Base-by-base conservation (phyloP, 768 basidiomycete genomes). In the Coprinellus micaceus region DNA sequence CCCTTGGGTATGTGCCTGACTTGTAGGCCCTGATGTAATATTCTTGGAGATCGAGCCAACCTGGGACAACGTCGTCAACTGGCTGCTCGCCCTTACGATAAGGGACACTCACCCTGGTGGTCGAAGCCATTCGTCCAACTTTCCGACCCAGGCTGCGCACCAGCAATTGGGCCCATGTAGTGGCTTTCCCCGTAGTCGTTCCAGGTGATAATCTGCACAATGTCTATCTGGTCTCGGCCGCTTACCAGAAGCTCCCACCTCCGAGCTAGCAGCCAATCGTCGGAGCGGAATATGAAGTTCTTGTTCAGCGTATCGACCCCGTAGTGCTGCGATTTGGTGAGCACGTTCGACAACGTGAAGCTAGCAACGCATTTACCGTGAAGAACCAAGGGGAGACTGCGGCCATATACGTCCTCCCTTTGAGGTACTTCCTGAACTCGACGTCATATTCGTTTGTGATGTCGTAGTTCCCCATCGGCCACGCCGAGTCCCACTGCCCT, bases 151-250 rank as follows among this genome's bases (percentile, higher is more conserved):
- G 87, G 85, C 67, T 84, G 83, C 15, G 69, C 78, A 10, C 84
- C 83, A 51, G 75, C 73, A 52, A 86, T 75, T 2, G 86, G 86
- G 19, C 84, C 87, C 36, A 90, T 68, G 66, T 90, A 90, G 64
- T 88, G 85, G n/a, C 81, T 83, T 68, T 88, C 86, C 62, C 85
- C 84, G 60, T 77, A 87, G 65, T 87, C 82, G 69, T 88, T 87
- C 85, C 84, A 88, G 37, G 79, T 81, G 51, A 84, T 73, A 60
- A 85, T 69, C 65, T 86, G 78, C 19, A 76, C 77, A 49, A 83
- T 58, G 46, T 65, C 64, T 9, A 70, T 59, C 12, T 64, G 53
- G 54, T 75, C 67, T 26, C 83, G 75, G 62, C 81, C 74, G 26
- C 64, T 63, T 57, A 84, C 72, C 30, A 86, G 62, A 43, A 76